phyloP scores from a whole-genome alignment of 352 stramenopile species.

The Phytophthora ohioensis region DNA sequence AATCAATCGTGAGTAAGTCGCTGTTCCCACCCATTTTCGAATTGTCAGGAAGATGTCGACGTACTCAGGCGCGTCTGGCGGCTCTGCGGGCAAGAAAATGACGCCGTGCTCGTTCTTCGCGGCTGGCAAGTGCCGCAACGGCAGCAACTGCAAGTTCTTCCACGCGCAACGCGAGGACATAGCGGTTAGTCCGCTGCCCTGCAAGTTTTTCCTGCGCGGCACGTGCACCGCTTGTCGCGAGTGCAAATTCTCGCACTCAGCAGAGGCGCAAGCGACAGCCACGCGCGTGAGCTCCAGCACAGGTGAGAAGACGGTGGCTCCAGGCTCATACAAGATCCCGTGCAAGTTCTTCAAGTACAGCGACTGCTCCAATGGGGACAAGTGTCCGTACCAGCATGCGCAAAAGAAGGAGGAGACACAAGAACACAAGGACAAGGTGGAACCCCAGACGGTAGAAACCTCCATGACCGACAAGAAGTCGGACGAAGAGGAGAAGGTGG shows the following conservation, averaged over 20 bases:
- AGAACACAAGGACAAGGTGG: conserved; percentile 36
- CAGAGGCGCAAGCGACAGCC: conserved; percentile 25
- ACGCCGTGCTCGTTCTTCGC: conserved; percentile 75
- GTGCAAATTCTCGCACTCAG: conserved; percentile 74
- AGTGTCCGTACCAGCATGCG: conserved; percentile 75
- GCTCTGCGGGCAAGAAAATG: conserved; percentile 26
- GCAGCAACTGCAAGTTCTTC: conserved; percentile 71
- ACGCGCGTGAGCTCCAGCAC: conserved; percentile 49
- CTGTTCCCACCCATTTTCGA: conserved; percentile 22
- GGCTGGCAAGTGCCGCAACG: conserved; percentile 74
- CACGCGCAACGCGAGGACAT: conserved; percentile 55
- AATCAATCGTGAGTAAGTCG: conserved; percentile 23
- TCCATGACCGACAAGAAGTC: conserved; percentile 22
- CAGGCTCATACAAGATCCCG: conserved; percentile 55
- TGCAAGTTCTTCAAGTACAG: conserved; percentile 83
- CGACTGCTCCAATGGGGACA: conserved; percentile 66
- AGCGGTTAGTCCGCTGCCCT: conserved; percentile 53
- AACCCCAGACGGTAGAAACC: conserved; percentile 40
- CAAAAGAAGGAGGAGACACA: conserved; percentile 33
- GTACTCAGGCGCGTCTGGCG: conserved; percentile 23
- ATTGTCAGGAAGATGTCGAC: conserved; percentile 34
- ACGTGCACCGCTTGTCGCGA: conserved; percentile 66
- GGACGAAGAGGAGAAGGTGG: conserved; percentile 49
- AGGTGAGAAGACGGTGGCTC: conserved; percentile 51
- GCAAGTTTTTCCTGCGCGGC: conserved; percentile 80